Evolutionary conservation across 345 rosid genomes (phyloP).

Genomic region (Toxicodendron radicans): DNA sequence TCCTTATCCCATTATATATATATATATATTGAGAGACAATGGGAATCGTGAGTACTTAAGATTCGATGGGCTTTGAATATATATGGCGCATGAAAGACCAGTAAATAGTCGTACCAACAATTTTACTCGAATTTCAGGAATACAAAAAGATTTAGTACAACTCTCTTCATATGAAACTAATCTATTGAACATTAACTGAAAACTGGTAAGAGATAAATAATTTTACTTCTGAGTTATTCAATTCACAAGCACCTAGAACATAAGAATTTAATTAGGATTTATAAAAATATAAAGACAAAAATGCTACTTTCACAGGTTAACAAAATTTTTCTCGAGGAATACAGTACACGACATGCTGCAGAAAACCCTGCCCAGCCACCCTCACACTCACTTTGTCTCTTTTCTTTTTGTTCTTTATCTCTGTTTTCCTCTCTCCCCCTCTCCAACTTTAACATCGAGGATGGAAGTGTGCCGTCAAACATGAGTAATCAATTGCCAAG

Average conservation of each 20-base stretch:
- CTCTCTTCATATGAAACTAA: neutral
- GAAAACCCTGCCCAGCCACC: neutral
- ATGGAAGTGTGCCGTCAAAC: neutral
- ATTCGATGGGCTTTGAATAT: no score
- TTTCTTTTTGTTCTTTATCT: neutral
- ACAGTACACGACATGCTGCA: slow-evolving; percentile 33
- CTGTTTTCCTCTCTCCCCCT: neutral
- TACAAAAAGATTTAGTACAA: neutral
- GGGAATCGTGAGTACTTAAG: no score
- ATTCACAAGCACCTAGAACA: neutral
- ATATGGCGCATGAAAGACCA: neutral
- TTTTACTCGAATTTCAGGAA: neutral
- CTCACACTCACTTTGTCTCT: no score
- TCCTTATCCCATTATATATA: no score
- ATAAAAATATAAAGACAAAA: slow-evolving; percentile 7
- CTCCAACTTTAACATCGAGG: neutral
- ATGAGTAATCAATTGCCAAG: slow-evolving; percentile 5
- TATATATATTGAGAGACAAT: no score
- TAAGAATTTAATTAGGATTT: neutral
- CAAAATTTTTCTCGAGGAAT: slow-evolving; percentile 26
- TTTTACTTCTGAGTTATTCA: neutral
- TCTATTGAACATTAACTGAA: neutral
- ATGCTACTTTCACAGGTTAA: slow-evolving; percentile 14
- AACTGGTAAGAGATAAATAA: neutral
- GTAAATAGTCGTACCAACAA: neutral